phyloP scores from a whole-genome alignment of 2,329 filamentous ascomycete genomes.

The Botrytis squamosa region DNA sequence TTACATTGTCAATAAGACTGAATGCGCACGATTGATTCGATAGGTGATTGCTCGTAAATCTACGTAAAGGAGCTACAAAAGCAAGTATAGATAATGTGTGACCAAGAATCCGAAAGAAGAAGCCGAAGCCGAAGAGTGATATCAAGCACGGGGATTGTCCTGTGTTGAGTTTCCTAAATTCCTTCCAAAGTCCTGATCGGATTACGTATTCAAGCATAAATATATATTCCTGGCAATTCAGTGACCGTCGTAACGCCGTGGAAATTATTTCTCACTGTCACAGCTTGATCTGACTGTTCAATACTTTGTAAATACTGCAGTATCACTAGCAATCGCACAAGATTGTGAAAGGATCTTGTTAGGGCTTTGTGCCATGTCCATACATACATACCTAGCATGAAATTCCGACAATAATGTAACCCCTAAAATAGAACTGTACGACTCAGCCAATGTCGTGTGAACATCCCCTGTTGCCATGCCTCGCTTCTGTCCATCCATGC shows the following conservation, averaged over 20 bases:
- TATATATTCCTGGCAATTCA: not conserved
- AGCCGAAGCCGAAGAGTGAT: not conserved
- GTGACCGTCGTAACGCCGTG: not conserved
- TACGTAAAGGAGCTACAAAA: not conserved
- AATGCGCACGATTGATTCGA: not conserved
- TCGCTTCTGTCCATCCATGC: not conserved
- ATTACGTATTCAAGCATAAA: not conserved
- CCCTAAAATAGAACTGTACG: not conserved
- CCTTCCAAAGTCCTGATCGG: not conserved
- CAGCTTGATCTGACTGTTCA: not conserved
- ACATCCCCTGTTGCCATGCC: not conserved
- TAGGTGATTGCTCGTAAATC: not conserved
- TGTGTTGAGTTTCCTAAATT: not conserved
- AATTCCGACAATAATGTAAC: conserved; percentile 2
- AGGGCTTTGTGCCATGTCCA: not conserved
- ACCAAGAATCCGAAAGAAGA: not conserved
- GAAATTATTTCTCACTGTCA: not conserved
- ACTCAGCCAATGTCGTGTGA: not conserved
- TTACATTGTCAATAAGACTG: not conserved
- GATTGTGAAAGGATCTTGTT: not conserved
- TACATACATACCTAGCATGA: not conserved
- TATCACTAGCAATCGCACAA: not conserved
- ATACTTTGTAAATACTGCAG: not conserved
- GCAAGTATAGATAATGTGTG: not conserved
- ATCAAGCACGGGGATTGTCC: not conserved